Percentiles rank a stretch among this genome's conserved stretches.
Conservation (phyloP, 2,329 filamentous ascomycete genomes). For the Akanthomyces dipterigenus region DNA sequence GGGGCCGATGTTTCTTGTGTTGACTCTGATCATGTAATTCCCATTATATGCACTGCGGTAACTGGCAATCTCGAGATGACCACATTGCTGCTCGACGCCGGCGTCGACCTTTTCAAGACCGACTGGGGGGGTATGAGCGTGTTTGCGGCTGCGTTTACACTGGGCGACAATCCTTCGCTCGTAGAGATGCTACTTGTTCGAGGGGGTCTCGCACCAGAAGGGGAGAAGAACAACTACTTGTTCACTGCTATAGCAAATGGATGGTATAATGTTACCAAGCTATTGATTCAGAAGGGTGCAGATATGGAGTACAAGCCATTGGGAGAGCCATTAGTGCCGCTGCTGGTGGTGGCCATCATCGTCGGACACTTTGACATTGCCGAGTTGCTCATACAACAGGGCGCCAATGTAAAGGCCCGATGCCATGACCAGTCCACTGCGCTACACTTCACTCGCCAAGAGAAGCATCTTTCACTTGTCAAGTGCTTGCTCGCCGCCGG, state of each 20-base stretch:
- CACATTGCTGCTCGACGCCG: neutral
- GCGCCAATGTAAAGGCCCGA: slow-evolving; percentile 2
- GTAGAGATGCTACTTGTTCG: neutral
- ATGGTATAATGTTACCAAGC: neutral
- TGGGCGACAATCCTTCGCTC: neutral
- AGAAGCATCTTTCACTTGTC: neutral
- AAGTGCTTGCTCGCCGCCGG: neutral
- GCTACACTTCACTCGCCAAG: neutral
- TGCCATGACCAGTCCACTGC: neutral
- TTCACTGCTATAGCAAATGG: neutral
- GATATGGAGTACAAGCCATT: neutral
- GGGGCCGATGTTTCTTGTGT: neutral
- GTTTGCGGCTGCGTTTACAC: neutral
- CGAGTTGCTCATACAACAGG: neutral
- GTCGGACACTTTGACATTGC: neutral
- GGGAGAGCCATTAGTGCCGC: neutral
- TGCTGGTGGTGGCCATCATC: neutral
- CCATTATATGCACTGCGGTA: neutral
- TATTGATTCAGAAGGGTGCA: neutral
- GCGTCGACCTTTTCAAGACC: neutral
- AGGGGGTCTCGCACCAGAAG: neutral
- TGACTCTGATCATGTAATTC: neutral
- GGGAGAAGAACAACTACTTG: neutral
- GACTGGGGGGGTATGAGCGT: neutral
- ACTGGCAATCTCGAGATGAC: neutral